Conservation (phyloP, 139 green algal species). For the Micromonas commoda region DNA sequence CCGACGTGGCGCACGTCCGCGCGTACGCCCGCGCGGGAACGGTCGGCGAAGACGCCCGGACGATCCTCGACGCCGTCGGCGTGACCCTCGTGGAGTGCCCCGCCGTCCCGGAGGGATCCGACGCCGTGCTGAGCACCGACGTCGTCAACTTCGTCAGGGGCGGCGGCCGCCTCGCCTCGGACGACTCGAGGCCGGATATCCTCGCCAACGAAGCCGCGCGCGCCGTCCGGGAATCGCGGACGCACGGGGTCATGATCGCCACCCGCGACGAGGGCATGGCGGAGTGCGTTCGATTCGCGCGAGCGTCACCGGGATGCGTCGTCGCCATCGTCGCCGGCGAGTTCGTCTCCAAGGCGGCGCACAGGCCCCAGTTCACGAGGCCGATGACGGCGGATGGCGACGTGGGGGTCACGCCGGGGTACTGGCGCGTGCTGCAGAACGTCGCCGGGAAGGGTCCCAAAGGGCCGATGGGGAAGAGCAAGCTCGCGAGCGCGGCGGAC, state of each 20-base stretch:
- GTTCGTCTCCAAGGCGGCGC: not conserved
- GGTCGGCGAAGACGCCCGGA: not conserved
- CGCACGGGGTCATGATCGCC: not conserved
- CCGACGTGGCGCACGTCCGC: not conserved
- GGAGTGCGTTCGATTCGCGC: not conserved
- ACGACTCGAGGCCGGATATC: too few relatives aligned
- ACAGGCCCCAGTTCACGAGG: not conserved
- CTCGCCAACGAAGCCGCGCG: not conserved
- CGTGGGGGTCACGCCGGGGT: not conserved
- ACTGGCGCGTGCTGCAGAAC: not conserved
- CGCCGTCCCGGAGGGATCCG: not conserved
- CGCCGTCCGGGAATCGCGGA: not conserved
- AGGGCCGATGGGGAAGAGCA: not conserved
- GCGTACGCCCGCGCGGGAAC: not conserved
- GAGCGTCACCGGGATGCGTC: not conserved
- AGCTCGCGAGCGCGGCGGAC: not conserved
- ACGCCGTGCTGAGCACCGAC: not conserved
- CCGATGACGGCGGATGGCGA: not conserved
- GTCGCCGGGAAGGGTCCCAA: not conserved
- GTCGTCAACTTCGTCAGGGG: not conserved
- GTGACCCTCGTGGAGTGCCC: not conserved
- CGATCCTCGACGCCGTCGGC: not conserved
- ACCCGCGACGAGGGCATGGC: not conserved
- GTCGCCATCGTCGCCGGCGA: not conserved
- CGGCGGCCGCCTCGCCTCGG: not conserved